Conservation (phyloP, 805 yeast species). For the Zygosaccharomyces gambellarensis region DNA sequence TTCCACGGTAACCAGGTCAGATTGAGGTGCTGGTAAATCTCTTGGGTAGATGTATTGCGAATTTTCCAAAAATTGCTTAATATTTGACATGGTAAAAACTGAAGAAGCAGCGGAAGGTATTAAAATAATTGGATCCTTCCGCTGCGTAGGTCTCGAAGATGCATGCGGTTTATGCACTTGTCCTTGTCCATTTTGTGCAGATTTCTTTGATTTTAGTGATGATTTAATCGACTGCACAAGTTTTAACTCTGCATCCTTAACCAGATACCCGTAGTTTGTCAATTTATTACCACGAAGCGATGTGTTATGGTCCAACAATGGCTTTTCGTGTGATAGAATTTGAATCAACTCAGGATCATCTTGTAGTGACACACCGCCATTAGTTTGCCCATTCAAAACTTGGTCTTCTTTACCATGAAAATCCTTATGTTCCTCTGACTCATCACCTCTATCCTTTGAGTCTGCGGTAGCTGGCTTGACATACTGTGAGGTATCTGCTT, state of each 20-base stretch:
- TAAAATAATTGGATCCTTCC: conserved; percentile 64
- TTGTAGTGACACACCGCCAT: conserved; percentile 11
- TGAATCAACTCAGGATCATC: conserved; percentile 34
- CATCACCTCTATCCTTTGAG: not conserved
- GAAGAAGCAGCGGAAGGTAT: conserved; percentile 79
- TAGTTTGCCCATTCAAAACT: conserved; percentile 32
- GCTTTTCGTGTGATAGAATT: conserved; percentile 40
- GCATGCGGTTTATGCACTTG: conserved; percentile 20
- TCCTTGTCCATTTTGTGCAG: conserved; percentile 16
- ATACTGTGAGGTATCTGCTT: conserved; percentile 54
- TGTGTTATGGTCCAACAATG: conserved; percentile 53
- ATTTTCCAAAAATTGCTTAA: conserved; percentile 64
- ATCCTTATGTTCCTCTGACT: conserved; percentile 8
- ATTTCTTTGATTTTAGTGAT: conserved; percentile 25
- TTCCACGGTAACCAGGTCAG: conserved; percentile 30
- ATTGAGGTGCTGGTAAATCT: conserved; percentile 34
- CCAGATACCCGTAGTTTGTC: conserved; percentile 61
- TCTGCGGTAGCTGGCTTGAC: conserved; percentile 28
- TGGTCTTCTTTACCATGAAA: conserved; percentile 18
- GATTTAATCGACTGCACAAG: conserved; percentile 50
- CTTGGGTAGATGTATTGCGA: conserved; percentile 59
- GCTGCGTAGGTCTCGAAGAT: conserved; percentile 14
- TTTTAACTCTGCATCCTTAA: conserved; percentile 58
- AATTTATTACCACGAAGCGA: conserved; percentile 62
- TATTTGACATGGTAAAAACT: conserved; percentile 57